Percentiles rank a stretch among this genome's conserved stretches.
These are phyloP conservation scores for Diaporthe destruens DNA, from an alignment of 2,329 filamentous ascomycete species.

Conservation along the genomic window DNA sequence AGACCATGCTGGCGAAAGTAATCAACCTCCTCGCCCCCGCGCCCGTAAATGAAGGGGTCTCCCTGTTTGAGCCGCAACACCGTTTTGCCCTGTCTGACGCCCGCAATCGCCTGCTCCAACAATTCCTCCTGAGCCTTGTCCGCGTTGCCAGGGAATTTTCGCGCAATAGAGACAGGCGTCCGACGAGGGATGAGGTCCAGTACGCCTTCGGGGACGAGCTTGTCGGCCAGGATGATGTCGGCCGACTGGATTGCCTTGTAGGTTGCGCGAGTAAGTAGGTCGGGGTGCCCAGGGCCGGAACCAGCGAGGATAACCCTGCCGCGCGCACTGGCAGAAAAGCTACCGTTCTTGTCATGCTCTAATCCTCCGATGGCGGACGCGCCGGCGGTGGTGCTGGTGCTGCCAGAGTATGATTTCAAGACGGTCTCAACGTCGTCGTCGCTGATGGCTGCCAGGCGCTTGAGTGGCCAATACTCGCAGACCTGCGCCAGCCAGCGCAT, in stretches of 20 bases:
- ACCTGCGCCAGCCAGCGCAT: constrained; percentile 96
- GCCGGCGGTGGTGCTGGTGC: constrained; percentile 39
- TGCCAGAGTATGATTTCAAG: constrained; percentile 75
- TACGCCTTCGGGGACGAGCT: constrained; percentile 86
- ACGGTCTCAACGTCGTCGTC: constrained; percentile 84
- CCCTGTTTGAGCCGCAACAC: constrained; percentile 95
- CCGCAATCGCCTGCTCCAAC: constrained; percentile 80
- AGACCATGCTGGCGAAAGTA: constrained; percentile 84
- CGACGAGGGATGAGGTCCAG: constrained; percentile 91
- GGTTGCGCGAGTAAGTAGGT: constrained; percentile 87
- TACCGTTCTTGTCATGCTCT: constrained; percentile 43
- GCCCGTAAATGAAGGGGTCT: constrained; percentile 95
- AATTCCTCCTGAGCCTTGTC: constrained; percentile 94
- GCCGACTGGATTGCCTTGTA: constrained; percentile 80
- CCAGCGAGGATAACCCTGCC: constrained; percentile 90
- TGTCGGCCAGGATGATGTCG: constrained; percentile 86
- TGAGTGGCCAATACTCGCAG: constrained; percentile 98
- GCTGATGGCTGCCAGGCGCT: constrained; percentile 81
- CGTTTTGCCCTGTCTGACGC: constrained; percentile 73
- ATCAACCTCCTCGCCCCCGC: constrained; percentile 91
- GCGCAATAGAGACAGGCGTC: constrained; percentile 89
- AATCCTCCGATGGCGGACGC: constrained; percentile 39
- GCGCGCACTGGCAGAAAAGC: constrained; percentile 47
- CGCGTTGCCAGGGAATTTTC: constrained; percentile 97
- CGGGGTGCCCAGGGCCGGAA: constrained; percentile 91